These are phyloP conservation scores for Clitocybe nebularis DNA, from an alignment of 1,284 basidiomycete genomes.

Conservation along the genomic window DNA sequence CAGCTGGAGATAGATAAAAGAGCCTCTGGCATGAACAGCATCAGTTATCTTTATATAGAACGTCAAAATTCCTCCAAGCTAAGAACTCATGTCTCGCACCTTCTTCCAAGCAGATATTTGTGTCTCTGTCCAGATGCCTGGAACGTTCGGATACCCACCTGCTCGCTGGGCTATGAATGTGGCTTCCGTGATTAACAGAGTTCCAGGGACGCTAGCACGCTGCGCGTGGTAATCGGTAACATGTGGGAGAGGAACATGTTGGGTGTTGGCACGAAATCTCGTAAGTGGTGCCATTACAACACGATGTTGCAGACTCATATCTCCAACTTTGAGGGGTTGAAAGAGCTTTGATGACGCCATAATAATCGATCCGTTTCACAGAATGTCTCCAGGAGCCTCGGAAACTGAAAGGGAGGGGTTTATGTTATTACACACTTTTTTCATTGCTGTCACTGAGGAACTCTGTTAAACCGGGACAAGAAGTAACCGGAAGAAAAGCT, in stretches of 20 bases:
- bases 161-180: conserved; percentile 29
- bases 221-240: conserved; percentile 33
- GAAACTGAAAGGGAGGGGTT: too few relatives aligned
- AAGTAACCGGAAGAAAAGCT: too few relatives aligned
- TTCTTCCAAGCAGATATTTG: conserved; percentile 38
- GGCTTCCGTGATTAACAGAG: conserved; percentile 35
- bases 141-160: conserved; percentile 24
- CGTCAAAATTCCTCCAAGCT: not conserved
- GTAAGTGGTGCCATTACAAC: conserved; percentile 26
- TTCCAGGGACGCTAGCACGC: conserved; percentile 28
- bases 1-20: conserved; percentile 42
- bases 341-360: conserved; percentile 18
- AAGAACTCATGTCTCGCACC: conserved; percentile 18
- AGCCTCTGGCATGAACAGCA: conserved; percentile 37
- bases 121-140: conserved; percentile 32
- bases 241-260: conserved; percentile 23
- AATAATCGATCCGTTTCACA: too few relatives aligned
- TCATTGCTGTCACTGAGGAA: too few relatives aligned
- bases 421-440: too few relatives aligned
- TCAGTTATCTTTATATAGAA: conserved; percentile 22
- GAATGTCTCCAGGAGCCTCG: too few relatives aligned
- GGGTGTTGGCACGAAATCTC: conserved; percentile 17
- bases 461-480: too few relatives aligned
- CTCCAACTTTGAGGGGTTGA: conserved; percentile 21
- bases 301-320: conserved; percentile 21